Evolutionary conservation across 805 yeast genomes (phyloP), one percentile per base, ranked within the genome.

Genomic region (Zygoascus biomembranicola): DNA sequence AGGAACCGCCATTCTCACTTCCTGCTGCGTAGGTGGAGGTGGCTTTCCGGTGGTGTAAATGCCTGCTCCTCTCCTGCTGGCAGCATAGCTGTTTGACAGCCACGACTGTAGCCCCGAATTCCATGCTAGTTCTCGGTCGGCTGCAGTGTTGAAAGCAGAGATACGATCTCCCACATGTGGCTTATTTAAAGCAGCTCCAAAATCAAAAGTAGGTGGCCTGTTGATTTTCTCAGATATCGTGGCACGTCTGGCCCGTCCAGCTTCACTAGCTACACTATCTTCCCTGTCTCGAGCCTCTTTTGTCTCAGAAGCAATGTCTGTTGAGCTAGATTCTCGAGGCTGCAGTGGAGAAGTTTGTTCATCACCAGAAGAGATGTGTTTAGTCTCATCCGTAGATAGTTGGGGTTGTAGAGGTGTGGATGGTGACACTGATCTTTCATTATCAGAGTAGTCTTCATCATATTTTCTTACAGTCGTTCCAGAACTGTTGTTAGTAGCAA

Each of bases 71-170:
- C 49, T 49, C 19, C 47, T 35, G 37, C 58, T 47, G 37, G 47
- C 61, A 23, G 43, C 46, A 37, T 49, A 37, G n/a, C 47, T 53
- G n/a, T 39, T 49, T n/a, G 52, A 46, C 10, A 62, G 63, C 73
- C 73, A 69, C 14, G 64, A 61, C 32, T 59, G 60, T 23, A 69
- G 59, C 10, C 71, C 71, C 1, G 73, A 59, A 0, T 62, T 55
- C 54, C 66, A 69, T 48, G 64, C 70, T 13, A 59, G 58, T 54
- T 69, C 72, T 8, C 64, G 58, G n/a, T 52, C 49, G 9, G 69
- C 58, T 14, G 69, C 61, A 10, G 53, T 57, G 19, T 64, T 55
- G 45, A 69, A 63, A 32, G 63, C 63, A 43, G 53, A 55, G 16
- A 57, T 54, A 1, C 71, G 61, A 32, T 66, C 65, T 23, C 57